Evolutionary conservation across 805 yeast genomes (phyloP), one percentile per base, ranked within the genome.

Genomic region (Ascoidea tarda): DNA sequence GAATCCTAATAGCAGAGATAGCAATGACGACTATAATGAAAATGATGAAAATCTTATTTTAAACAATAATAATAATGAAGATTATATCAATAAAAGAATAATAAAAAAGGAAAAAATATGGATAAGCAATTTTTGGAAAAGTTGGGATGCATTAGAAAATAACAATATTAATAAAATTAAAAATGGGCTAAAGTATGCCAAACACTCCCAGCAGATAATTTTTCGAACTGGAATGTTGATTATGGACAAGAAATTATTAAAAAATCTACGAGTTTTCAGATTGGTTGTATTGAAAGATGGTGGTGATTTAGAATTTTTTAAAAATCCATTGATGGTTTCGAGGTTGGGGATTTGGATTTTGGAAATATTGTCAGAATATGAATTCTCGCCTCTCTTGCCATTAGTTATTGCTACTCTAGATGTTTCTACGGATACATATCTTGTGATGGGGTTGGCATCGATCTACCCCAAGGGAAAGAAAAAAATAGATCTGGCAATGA

Each of bases 391-490:
- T 28, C 68, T 85, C 47, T 68, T 85, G 51, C 98, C 99, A 1
- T 69, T 91, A 59, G 93, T 91, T 1, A 74, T 93, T 38, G 97
- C 97, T 0, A 77, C 93, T 47, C 73, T 87, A 52, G 89, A 90
- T 64, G 78, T 75, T 46, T 69, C 72, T 10, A 78, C 87, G 4
- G 85, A 84, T 56, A 85, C 93, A 0, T 91, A 86, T 63, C 67
- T 91, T 49, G 96, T 91, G 0, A 82, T 93, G 45, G 99, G 98
- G 0, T 67, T 90, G 53, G 90, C 96, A 0, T 93, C 96, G 2
- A 78, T 86, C 59, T 83, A 81, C 58, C 87, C 91, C 31, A 62
- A 75, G 60, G 58, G 68, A 5, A 63, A 69, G 14, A 65, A 68
- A 51, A 67, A 70, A n/a, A 67, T 67, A 52, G 56, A 51, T 6